Evolutionary conservation across 2,329 filamentous ascomycete genomes (phyloP).

Genomic region (Scedosporium dehoogii): DNA sequence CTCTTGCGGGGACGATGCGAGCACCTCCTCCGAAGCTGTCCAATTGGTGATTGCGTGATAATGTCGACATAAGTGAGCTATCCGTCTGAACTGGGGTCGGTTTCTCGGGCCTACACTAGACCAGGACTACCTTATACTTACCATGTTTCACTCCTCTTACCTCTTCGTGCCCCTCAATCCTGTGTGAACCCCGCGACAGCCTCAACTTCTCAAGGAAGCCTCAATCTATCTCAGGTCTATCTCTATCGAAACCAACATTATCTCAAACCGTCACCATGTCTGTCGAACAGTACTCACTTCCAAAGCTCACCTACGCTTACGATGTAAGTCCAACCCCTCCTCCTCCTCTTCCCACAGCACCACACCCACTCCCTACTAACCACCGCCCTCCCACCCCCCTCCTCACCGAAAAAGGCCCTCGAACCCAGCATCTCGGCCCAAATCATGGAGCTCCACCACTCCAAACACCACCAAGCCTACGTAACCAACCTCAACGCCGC

Average conservation of each 20-base stretch:
- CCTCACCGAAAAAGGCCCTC: slow-evolving; percentile 52
- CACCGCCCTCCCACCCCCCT: not conserved
- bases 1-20: not conserved
- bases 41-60: not conserved
- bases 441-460: slow-evolving; percentile 76
- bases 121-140: too few relatives aligned
- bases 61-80: too few relatives aligned
- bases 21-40: not conserved
- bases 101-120: too few relatives aligned
- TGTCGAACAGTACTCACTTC: slow-evolving; percentile 45
- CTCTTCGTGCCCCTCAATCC: not conserved
- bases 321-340: slow-evolving; percentile 47
- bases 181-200: not conserved
- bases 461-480: slow-evolving; percentile 72
- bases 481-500: slow-evolving; percentile 65
- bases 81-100: too few relatives aligned
- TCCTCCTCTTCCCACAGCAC: not conserved
- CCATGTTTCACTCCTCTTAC: too few relatives aligned
- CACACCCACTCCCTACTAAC: not conserved
- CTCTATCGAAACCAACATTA: not conserved
- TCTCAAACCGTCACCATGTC: slow-evolving; percentile 21
- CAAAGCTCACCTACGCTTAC: slow-evolving; percentile 58
- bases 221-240: not conserved
- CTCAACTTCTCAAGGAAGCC: not conserved
- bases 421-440: slow-evolving; percentile 65